Evolutionary conservation across 495 filamentous ascomycete genomes (phyloP).

Genomic region (Hypoxylon trugodes): DNA sequence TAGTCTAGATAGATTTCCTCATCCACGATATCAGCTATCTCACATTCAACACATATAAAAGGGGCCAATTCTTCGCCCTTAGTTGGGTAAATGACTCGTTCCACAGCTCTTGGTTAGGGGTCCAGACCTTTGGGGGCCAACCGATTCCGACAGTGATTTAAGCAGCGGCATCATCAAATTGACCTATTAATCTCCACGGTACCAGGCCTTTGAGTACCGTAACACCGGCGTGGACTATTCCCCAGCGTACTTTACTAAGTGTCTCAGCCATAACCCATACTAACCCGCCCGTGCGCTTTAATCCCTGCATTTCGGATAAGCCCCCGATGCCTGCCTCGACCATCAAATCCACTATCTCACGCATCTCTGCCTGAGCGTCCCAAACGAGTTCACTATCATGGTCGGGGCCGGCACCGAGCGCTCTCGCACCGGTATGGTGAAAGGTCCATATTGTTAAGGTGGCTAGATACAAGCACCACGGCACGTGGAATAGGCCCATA

Average conservation of each 20-base stretch:
- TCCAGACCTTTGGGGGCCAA: background rate
- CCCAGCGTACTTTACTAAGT: conserved; percentile 63
- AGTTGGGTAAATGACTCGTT: no score
- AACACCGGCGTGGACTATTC: conserved; percentile 65
- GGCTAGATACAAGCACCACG: conserved; percentile 65
- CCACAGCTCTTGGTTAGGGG: no score
- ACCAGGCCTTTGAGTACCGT: conserved; percentile 56
- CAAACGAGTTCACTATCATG: conserved; percentile 52
- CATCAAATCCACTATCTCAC: conserved; percentile 45
- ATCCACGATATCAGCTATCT: no score
- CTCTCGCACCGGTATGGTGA: conserved; percentile 43
- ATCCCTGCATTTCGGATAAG: conserved; percentile 38
- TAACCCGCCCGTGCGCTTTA: conserved; percentile 46
- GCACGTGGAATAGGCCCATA: conserved; percentile 62
- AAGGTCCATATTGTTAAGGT: conserved; percentile 63
- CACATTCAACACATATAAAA: no score
- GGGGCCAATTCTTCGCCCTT: no score
- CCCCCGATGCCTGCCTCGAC: conserved; percentile 36
- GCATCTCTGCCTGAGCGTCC: conserved; percentile 54
- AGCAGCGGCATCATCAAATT: conserved; percentile 23
- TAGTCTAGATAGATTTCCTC: no score
- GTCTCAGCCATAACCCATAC: conserved; percentile 60
- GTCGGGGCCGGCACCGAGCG: conserved; percentile 13
- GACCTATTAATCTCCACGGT: conserved; percentile 37
- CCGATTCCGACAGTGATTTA: background rate